A percentile compares a stretch with the other conserved stretches of the same genome.
These are phyloP conservation scores for Candida gorgasii DNA, from an alignment of 805 yeast species.

Conservation along the genomic window DNA sequence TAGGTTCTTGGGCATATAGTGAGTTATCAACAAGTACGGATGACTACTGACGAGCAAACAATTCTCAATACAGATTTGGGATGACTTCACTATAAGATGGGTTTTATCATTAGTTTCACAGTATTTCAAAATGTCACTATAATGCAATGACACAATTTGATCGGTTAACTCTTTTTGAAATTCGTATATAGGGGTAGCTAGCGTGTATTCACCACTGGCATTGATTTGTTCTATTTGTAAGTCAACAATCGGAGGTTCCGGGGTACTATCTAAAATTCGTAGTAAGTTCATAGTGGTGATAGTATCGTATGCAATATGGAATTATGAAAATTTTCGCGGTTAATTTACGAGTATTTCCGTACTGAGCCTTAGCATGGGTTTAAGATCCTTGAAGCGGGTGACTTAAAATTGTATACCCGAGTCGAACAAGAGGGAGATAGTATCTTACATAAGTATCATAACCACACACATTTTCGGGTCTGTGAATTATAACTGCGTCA, in stretches of 20 bases:
- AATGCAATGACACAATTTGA: conserved; percentile 88
- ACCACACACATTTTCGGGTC: too few species aligned
- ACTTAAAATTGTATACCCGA: too few species aligned
- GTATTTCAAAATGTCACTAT: conserved; percentile 84
- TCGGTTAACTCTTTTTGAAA: conserved; percentile 88
- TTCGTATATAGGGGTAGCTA: conserved; percentile 82
- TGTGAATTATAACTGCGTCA: too few species aligned
- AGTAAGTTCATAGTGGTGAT: conserved; percentile 62
- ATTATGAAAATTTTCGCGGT: not conserved
- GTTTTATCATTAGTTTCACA: conserved; percentile 61
- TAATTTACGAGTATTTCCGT: not conserved
- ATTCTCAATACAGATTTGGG: conserved; percentile 73
- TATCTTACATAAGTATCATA: too few species aligned
- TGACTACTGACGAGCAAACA: conserved; percentile 82
- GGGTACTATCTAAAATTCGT: conserved; percentile 76
- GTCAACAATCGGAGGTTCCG: conserved; percentile 77
- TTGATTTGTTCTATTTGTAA: conserved; percentile 46
- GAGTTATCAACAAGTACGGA: conserved; percentile 82
- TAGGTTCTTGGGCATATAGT: conserved; percentile 80
- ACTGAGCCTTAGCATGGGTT: too few species aligned
- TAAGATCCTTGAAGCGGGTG: too few species aligned
- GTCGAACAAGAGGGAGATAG: too few species aligned
- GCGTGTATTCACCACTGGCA: conserved; percentile 62
- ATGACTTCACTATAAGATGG: conserved; percentile 66
- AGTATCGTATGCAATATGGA: not conserved